Evolutionary conservation across 1,284 basidiomycete species (phyloP), one percentile per base, ranked within the genome.

Genomic region (Cryptococcus sp.): DNA sequence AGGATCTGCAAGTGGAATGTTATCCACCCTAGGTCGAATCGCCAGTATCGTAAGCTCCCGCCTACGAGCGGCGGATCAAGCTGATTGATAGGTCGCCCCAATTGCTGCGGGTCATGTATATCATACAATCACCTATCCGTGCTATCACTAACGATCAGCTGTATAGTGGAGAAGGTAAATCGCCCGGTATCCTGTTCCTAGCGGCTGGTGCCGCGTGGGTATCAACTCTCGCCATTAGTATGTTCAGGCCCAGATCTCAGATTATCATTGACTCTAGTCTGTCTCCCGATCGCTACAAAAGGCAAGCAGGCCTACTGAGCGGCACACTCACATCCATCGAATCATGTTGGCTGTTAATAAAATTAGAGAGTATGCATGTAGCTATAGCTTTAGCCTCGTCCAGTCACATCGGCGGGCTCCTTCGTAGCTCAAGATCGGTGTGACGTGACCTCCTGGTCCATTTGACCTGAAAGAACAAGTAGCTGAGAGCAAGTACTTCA

Each of bases 371-470:
- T 9, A 9, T 9, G 16, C 16, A 16, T 34, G 32, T 34, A 16
- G 32, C 10, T 16, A 16, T 16, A 9, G 9, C 10, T 34, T 9
- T 34, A 9, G 32, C 32, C 32, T 16, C 16, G 32, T 21, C 3
- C 2, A 4, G 78, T 85, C 59, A 57, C 79, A 42, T 69, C 67
- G 31, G 70, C 62, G 3, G 81, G 77, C 43, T 56, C 69, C 11
- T 62, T 62, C 45, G 56, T 58, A 31, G 64, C 64, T 7, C 67
- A 74, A 48, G 72, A 72, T 46, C 54, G 48, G 28, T 56, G 54
- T 32, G 63, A 68, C 40, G 64, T 66, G 42, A 36, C 62, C 59
- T 22, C 19, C 10, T 7, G 25, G 18, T 31, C 14, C 7, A 16
- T 7, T 22, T 31, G 16, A 34, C 32, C 10, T 34, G 16, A 9